Evolutionary conservation across 352 stramenopile species (phyloP), one percentile per base, ranked within the genome.

Genomic region (Phytopythium kandeliae): DNA sequence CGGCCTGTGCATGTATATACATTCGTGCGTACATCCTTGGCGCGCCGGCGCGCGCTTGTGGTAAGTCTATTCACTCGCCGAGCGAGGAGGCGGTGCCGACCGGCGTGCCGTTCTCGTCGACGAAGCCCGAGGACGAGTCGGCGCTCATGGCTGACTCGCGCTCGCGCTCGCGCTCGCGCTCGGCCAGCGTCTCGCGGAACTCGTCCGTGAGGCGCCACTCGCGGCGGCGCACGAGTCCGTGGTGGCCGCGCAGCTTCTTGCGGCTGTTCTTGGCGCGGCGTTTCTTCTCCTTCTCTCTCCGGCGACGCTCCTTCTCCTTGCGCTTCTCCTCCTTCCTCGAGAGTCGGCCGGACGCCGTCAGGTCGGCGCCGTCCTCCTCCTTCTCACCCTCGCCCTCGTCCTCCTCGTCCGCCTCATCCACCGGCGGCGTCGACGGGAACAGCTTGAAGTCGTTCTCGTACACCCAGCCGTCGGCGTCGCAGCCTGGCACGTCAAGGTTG

Each of bases 371-470:
- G 3, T 35, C 33, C 10, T 42, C 63, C 13, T 56, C 21, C 5
- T 71, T 62, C 13, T 72, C 66, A 2, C 71, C 66, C 3, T 67
- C 59, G 3, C 63, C 58, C 7, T 73, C 64, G 15, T 72, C 66
- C 5, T 67, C 59, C 6, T 46, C 22, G 6, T 67, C 66, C 5
- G 65, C 59, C 6, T 46, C 22, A 4, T 67, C 63, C 12, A 49
- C 47, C 3, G 64, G 66, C 47, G 69, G 65, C 12, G 59, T 54
- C 5, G 80, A 88, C 28, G 80, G 65, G 58, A 92, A 92, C 54
- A 86, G 73, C 45, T 78, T 79, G 60, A 95, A 95, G 48, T 95
- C 84, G 19, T 81, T 82, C 48, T 85, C 81, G 55, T 92, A 95
- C 17, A 92, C 71, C 84, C 84, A 95, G 16, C 84, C 84, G 37